Conservation (phyloP, 1,284 basidiomycete species). For the Sanguinoderma infundibulare region DNA sequence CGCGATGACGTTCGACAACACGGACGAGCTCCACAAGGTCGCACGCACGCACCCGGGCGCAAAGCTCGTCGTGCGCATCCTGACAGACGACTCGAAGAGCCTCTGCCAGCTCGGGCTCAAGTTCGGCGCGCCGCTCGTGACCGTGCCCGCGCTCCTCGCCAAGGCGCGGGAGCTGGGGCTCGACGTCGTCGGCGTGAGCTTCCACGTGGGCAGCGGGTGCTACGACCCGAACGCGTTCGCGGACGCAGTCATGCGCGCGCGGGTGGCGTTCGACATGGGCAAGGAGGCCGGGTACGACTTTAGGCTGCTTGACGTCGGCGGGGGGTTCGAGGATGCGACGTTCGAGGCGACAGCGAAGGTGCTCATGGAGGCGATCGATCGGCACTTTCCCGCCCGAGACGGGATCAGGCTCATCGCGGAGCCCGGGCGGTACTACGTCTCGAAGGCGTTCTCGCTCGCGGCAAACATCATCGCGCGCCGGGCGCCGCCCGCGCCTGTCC, state of each 20-base stretch:
- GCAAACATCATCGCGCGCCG: slow-evolving; percentile 94
- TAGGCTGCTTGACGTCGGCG: slow-evolving; percentile 89
- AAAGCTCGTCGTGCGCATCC: slow-evolving; percentile 91
- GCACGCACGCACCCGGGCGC: slow-evolving; percentile 83
- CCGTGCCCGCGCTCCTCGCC: slow-evolving; percentile 80
- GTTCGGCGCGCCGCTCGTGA: slow-evolving; percentile 91
- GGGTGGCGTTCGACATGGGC: slow-evolving; percentile 89
- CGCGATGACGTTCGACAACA: slow-evolving; percentile 98
- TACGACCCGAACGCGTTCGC: slow-evolving; percentile 91
- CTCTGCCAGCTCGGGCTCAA: slow-evolving; percentile 95
- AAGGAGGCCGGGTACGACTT: slow-evolving; percentile 83
- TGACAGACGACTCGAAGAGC: slow-evolving; percentile 96
- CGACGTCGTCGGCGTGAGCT: slow-evolving; percentile 93
- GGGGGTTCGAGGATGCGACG: slow-evolving; percentile 92
- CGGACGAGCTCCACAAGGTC: slow-evolving; percentile 97
- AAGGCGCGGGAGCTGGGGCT: slow-evolving; percentile 84
- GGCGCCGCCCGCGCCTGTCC: slow-evolving; percentile 49
- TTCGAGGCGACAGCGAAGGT: slow-evolving; percentile 85
- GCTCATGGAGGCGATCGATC: slow-evolving; percentile 74
- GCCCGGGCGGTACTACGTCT: slow-evolving; percentile 95
- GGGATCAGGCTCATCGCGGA: slow-evolving; percentile 92
- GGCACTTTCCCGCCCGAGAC: slow-evolving; percentile 84
- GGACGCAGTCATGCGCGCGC: slow-evolving; percentile 88
- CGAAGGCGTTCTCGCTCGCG: slow-evolving; percentile 91
- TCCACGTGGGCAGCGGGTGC: slow-evolving; percentile 98